Evolutionary conservation across 257 asterid genomes (phyloP), one percentile per base, ranked within the genome.

Genomic region (Haberlea rhodopensis): DNA sequence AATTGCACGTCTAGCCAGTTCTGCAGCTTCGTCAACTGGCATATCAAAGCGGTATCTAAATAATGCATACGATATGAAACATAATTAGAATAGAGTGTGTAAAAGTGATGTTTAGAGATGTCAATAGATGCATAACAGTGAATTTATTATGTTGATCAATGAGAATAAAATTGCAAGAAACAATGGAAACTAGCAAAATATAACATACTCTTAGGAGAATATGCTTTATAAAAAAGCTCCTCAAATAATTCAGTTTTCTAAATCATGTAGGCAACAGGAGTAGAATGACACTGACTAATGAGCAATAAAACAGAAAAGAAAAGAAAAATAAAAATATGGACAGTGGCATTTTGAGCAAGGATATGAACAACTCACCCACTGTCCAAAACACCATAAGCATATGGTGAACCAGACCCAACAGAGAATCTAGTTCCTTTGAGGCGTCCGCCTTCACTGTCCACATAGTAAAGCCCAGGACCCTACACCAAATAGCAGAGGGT

Each of bases 321-420:
- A 56, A 62, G 13, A 59, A 49, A 20, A 52, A 18, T 15, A 32
- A 19, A 15, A 20, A 25, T 21, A 31, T 10, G 54, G 58, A 60
- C 25, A 46, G 25, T 5, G 66, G 45, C 60, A 59, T 22, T 29
- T 8, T 60, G 26, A 64, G 11, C 46, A 32, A 31, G 53, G 22
- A 53, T 16, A 64, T 54, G 65, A 37, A 54, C 7, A 75, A 82
- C 88, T 7, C 26, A 92, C 99, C 97, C 96, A 45, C 87, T 85
- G 75, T 89, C 99, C 71, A 92, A 68, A 75, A 87, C 91, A 73
- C 97, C 97, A 76, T 89, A 92, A 54, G 97, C 99, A 78, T 89
- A 92, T 8, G 97, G 97, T 26, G 97, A 89, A 76, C 99, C 99
- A 75, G 99, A 92, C 34, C 99, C 99, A 63, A 94, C 99, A 2